A percentile compares a stretch with the other conserved stretches of the same genome.
Conservation (phyloP, 2,329 filamentous ascomycete genomes). For the Pyrenophora teres region DNA sequence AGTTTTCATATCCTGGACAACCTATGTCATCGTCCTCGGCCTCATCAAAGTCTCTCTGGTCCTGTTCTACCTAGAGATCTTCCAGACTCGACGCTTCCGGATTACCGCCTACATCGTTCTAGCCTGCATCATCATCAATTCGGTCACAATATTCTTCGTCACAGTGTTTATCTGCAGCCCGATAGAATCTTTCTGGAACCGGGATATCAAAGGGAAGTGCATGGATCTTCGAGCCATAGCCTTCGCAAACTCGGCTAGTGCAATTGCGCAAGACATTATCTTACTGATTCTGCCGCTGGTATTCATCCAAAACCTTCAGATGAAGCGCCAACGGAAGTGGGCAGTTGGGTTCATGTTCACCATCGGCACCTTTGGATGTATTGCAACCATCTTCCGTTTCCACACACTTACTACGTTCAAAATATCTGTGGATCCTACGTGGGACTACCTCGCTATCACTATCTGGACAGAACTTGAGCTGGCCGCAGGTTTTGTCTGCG, state of each 20-base stretch:
- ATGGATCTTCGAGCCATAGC: slow-evolving; percentile 26
- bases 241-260: slow-evolving; percentile 28
- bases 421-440: slow-evolving; percentile 34
- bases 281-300: slow-evolving; percentile 31
- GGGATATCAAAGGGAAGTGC: slow-evolving; percentile 32
- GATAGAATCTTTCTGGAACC: slow-evolving; percentile 33
- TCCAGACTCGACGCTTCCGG: slow-evolving; percentile 21
- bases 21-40: slow-evolving; percentile 27
- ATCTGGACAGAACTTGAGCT: slow-evolving; percentile 37
- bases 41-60: slow-evolving; percentile 35
- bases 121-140: slow-evolving; percentile 22
- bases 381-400: slow-evolving; percentile 34
- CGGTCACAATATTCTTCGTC: slow-evolving; percentile 22
- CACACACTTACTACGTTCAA: slow-evolving; percentile 27
- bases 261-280: slow-evolving; percentile 34
- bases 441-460: slow-evolving; percentile 29
- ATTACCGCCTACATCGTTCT: slow-evolving; percentile 24
- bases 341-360: slow-evolving; percentile 33
- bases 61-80: slow-evolving; percentile 38
- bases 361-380: slow-evolving; percentile 34
- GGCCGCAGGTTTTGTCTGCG: slow-evolving; percentile 27
- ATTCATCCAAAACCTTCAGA: slow-evolving; percentile 30
- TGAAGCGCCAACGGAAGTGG: slow-evolving; percentile 26
- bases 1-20: slow-evolving; percentile 29
- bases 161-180: slow-evolving; percentile 33